Evolutionary conservation across 495 filamentous ascomycete genomes (phyloP), one percentile per base, ranked within the genome.

Genomic region (Daldinia caldariorum): DNA sequence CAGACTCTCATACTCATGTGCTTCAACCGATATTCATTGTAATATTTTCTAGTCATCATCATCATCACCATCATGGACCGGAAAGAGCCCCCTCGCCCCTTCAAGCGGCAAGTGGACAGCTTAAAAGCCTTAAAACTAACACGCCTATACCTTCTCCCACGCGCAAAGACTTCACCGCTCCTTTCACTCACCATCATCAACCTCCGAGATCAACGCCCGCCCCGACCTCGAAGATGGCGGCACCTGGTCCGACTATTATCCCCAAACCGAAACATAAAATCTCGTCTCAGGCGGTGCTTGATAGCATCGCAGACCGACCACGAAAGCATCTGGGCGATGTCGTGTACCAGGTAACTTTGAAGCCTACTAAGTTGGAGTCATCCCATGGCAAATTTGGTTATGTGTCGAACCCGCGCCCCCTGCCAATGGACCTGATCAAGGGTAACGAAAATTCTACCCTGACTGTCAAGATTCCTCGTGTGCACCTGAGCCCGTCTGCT

Each of bases 391-490:
- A 88, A 74, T 87, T 86, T 71, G 89, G 88, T 35, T 94, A 87
- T 77, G 87, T 84, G 38, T 91, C 86, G 16, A 92, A 85, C 6
- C 92, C 94, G 0, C 87, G 85, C 34, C 91, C 91, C 13, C 80
- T 97, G 4, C 94, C 93, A 3, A 73, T 77, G 76, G 79, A 81
- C 5, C 80, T 88, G 9, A 96, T 95, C 70, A 89, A 93, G 69
- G 88, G 87, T 22, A 91, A 92, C 43, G 91, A 93, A 70, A 98
- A 98, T 66, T 97, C 92, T 75, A 97, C 94, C 0, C 87, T 95
- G 70, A 96, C 92, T 6, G 81, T 98, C 56, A 91, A 94, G 47
- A 90, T 98, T 6, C 91, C 94, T 3, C 88, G 92, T 16, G 87
- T 89, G 68, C 92, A 94, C 72, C 85, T 99, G 29, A 86, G 83